Evolutionary conservation across 495 filamentous ascomycete species (phyloP), one percentile per base, ranked within the genome.

Genomic region (Xylaria longipes): DNA sequence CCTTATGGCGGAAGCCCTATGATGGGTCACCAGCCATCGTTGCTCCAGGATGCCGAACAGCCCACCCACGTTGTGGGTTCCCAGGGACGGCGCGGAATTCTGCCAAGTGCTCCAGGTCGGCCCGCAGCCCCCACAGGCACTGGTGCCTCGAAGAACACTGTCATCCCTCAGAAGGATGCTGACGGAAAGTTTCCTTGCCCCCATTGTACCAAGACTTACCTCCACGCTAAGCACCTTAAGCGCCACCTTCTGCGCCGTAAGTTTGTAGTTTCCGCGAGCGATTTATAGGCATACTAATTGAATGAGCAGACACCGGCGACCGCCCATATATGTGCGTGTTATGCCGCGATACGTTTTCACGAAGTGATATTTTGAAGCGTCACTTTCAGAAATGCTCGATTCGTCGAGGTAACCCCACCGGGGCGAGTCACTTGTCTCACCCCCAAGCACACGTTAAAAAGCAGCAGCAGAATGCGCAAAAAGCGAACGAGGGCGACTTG

Each of bases 301-400:
- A 35, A 66, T 65, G 71, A 45, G 35, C 73, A 97, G 94, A 99
- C 83, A 97, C 96, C 71, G 96, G 96, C 75, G 94, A 97, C 79
- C 92, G 96, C 65, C 96, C 96, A 35, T 99, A 99, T 84, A 94
- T 94, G 89, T 99, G 96, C 84, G 91, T 94, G 71, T 87, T 99
- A 54, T 99, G 96, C 85, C 92, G 94, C 80, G 96, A 99, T 81
- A 98, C 93, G n/a, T 99, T 99, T 83, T 97, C 95, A 33, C 91
- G 96, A 78, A 97, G 93, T 84, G 96, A 99, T 80, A 99, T 99
- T 73, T 84, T 99, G 79, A 99, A 99, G 85, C 92, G 96, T 70
- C 96, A 99, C 81, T 99, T 99, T 81, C 93, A 97, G 79, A 99
- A 99, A 83, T 99, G 96, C 83, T 97, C 95, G 39, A 91, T 97